A percentile compares a stretch with the other conserved stretches of the same genome.
Evolutionary conservation across 2,329 filamentous ascomycete species (phyloP).

Genomic region (Cucurbitaria berberidis): DNA sequence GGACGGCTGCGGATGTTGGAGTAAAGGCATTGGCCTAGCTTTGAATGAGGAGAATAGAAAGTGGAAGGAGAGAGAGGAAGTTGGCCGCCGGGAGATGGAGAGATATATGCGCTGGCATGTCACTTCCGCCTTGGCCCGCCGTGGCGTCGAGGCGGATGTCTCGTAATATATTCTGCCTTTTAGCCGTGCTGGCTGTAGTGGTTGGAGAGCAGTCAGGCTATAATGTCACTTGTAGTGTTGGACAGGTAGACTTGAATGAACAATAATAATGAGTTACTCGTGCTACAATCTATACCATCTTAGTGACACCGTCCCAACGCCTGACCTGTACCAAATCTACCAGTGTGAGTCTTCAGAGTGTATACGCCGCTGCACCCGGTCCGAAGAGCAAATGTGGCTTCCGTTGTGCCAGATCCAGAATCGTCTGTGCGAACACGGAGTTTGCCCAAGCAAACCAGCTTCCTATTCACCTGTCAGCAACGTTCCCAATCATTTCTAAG

Average conservation of each 20-base stretch:
- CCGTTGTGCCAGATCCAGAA: constrained; percentile 84
- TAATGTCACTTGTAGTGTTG: neutral
- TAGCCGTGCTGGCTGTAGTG: neutral
- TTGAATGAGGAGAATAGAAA: neutral
- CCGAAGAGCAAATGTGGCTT: constrained; percentile 89
- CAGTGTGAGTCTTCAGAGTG: constrained; percentile 8
- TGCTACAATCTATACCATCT: neutral
- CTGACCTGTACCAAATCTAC: neutral
- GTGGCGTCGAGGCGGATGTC: neutral
- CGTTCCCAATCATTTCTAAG: neutral
- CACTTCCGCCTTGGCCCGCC: neutral
- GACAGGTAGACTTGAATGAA: neutral
- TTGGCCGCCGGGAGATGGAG: neutral
- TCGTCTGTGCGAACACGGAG: constrained; percentile 90
- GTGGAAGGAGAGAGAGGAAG: neutral
- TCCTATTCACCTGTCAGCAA: constrained; percentile 47
- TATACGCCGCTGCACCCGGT: constrained; percentile 56
- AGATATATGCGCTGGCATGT: neutral
- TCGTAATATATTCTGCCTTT: neutral
- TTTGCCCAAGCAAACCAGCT: constrained; percentile 99
- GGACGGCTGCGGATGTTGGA: neutral
- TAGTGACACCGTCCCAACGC: neutral
- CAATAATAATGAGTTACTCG: neutral
- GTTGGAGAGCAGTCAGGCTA: neutral
- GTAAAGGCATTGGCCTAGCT: neutral